Base-by-base conservation (phyloP, 805 yeast species). In the Hanseniaspora guilliermondii region DNA sequence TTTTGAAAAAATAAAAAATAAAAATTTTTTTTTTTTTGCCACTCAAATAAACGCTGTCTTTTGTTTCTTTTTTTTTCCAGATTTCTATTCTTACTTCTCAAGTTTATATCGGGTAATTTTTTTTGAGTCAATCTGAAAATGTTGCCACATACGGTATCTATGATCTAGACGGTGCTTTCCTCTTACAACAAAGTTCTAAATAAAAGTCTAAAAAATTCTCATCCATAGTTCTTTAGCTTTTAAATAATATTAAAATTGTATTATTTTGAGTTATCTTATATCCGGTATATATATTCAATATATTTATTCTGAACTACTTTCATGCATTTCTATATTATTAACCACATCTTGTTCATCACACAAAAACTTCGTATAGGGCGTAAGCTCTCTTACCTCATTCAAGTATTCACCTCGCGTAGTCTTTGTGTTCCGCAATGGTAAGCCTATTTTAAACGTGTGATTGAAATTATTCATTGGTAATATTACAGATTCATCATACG, bases 351-450 rank as follows among this genome's bases (percentile, higher is more conserved):
- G 12, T 21, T 41, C 30, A 16, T 38, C 40, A 19, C 24, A 38
- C 41, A 38, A 38, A 19, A 16, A 41, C 33, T 49, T 39, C 3
- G 35, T 39, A 30, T 49, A 49, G 6, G 53, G 53, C 8, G 53
- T 49, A 6, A 49, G 24, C 16, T 36, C 24, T 49, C 46, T 40
- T n/a, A 12, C 24, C 41, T 49, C 53, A 19, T 24, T 49, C 27
- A 49, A 16, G 35, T 49, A 49, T 9, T 40, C 45, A 9, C 47
- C 47, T n/a, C 45, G 30, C 19, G 45, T 41, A 9, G 19, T 41
- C 32, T 30, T 41, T 14, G 45, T 41, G 32, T 41, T 41, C 12
- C 21, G n/a, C 11, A 38, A 1, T 38, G 41, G 41, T 38, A 38
- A 22, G 16, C 41, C 41, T 38, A 38, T 38, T n/a, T 38, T 38